A percentile compares a stretch with the other conserved stretches of the same genome.
Evolutionary conservation across 805 yeast genomes (phyloP).

Genomic region (Metschnikowia dekortorum): DNA sequence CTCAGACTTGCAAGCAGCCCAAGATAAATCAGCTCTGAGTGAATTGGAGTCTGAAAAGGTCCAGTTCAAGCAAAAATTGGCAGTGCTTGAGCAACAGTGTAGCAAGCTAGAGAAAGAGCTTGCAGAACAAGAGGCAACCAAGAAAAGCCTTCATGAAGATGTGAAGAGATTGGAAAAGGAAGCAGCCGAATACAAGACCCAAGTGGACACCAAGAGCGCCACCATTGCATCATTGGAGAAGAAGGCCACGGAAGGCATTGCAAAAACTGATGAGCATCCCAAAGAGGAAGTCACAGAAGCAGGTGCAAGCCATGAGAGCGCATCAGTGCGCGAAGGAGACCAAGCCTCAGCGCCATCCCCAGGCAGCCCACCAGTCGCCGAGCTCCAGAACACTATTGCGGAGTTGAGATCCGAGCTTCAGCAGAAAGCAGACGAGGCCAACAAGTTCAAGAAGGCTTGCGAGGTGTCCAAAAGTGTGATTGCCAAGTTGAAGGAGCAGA

Average conservation of each 20-base stretch:
- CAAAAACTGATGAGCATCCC: conserved; percentile 1
- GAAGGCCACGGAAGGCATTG: background rate
- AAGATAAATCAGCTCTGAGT: background rate
- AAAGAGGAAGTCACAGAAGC: conserved; percentile 3
- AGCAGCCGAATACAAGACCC: background rate
- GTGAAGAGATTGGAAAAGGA: conserved; percentile 4
- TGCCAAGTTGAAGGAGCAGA: conserved; percentile 1
- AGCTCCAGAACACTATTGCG: conserved; percentile 3
- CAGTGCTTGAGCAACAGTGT: background rate
- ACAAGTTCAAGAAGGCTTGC: conserved; percentile 2
- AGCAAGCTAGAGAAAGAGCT: background rate
- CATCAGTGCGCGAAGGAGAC: background rate
- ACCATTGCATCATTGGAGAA: background rate
- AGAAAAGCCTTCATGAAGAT: conserved; percentile 2
- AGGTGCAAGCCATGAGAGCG: background rate
- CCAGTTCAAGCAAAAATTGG: conserved; percentile 8
- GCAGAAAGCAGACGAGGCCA: conserved; percentile 2
- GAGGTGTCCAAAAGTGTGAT: conserved; percentile 3
- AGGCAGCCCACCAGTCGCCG: background rate
- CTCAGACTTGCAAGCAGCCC: conserved; percentile 3
- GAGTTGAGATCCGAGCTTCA: conserved; percentile 4
- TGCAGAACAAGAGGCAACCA: background rate
- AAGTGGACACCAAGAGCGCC: conserved; percentile 3
- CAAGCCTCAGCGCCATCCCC: background rate
- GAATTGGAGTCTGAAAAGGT: conserved; percentile 5